Evolutionary conservation across 306 rosid genomes (phyloP), one percentile per base, ranked within the genome.

Genomic region (Ziziphus jujuba): DNA sequence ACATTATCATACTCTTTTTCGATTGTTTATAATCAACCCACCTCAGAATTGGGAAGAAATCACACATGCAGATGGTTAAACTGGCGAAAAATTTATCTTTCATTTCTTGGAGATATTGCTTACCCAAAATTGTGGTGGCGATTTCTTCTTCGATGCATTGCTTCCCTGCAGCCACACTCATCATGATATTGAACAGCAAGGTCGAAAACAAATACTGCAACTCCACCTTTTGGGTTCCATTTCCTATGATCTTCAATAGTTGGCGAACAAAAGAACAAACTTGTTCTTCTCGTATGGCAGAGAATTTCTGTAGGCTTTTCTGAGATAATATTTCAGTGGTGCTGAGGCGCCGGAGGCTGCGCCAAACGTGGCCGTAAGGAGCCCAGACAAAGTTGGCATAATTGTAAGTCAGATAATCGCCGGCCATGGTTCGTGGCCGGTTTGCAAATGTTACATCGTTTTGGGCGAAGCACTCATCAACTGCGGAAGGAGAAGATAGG

Each of bases 391-490:
- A 7, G 9, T 70, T 11, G 2, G 15, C 71, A 20, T 17, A n/a
- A 64, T 76, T 61, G 72, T 82, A 79, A 34, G 62, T 59, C 35
- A 82, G 63, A 48, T 56, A 59, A 6, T 79, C 71, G 0, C 63
- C 76, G 0, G 63, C 78, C 2, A 75, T 61, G 2, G 68, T 60
- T 1, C 1, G 55, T 0, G 84, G 81, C 1, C 82, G 84, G 64
- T 79, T 76, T 33, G 84, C 82, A 7, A 83, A 79, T n/a, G 63
- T 44, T 19, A 70, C 25, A 14, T 83, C 87, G 33, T 77, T 66
- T 58, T 72, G 66, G 16, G 72, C 57, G 59, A 77, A 72, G 65
- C 76, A 65, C 35, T 79, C 87, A 69, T 83, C 77, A 5, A 77
- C 71, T 0, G 73, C 73, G 0, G 87, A 61, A 2, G 80, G 75